Evolutionary conservation across 805 yeast genomes (phyloP), one percentile per base, ranked within the genome.

Genomic region (Sporopachydermia quercuum): DNA sequence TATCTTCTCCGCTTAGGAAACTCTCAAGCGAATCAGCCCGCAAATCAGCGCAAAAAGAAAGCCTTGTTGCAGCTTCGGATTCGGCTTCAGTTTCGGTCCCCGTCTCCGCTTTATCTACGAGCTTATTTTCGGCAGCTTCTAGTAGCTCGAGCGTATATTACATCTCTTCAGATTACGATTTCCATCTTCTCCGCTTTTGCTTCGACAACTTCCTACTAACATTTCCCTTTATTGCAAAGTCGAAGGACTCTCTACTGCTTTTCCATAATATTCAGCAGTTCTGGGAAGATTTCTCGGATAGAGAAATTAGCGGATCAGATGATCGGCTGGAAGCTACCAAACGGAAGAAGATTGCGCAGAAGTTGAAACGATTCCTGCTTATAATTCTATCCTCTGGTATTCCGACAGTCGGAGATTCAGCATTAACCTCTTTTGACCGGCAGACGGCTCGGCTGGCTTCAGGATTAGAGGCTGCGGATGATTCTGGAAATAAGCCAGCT

Each of bases 291-390:
- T 77, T 91, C 60, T 78, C 82, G 56, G 60, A 67, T 15, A 74
- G 83, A 54, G 72, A 74, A 35, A 73, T 89, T 38, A 76, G 86
- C 45, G 71, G 76, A 42, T 70, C 87, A 17, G 71, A 72, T 35
- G 95, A 84, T 48, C 63, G 96, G 19, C 78, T 76, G 13, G 84
- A 80, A 44, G 61, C 72, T n/a, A 73, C 85, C 2, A 78, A 91
- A 50, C 65, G 85, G 19, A 70, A 71, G 49, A 71, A 80, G 46
- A 57, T 77, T 37, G 75, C 75, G 16, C 58, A 61, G 42, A 80
- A 79, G 48, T 42, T 84, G n/a, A 65, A 74, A 37, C 70, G 78
- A 34, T 61, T 82, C 38, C 55, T 86, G 15, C 57, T 81, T 18
- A 61, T 85, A 51, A 64, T 84, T 45, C 81, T 74, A 59, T 83